Evolutionary conservation across 352 stramenopile species (phyloP).

Genomic region (Phytophthora brassicae): DNA sequence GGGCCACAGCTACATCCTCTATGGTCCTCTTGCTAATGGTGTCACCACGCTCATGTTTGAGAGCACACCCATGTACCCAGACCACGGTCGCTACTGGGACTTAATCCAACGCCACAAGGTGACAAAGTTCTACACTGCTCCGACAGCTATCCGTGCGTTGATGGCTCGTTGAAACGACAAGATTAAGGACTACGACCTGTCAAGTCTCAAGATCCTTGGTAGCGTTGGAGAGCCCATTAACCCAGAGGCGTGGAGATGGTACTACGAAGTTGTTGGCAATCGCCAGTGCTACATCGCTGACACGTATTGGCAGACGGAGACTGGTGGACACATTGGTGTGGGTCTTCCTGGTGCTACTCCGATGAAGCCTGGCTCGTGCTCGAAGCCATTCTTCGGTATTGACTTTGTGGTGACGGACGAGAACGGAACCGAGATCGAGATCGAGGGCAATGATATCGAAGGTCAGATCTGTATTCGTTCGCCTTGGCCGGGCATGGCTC

Average conservation of each 20-base stretch:
- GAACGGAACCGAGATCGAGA: constrained; percentile 86
- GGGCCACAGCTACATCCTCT: constrained; percentile 96
- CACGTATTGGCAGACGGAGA: constrained; percentile 99
- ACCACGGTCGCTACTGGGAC: constrained; percentile 95
- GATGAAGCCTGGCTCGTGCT: constrained; percentile 92
- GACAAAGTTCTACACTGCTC: constrained; percentile 93
- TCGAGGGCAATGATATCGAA: constrained; percentile 83
- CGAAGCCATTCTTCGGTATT: constrained; percentile 96
- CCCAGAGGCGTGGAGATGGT: constrained; percentile 96
- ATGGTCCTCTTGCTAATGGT: constrained; percentile 96
- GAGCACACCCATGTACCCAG: constrained; percentile 95
- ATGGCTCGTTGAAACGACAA: constrained; percentile 94
- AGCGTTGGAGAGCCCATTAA: constrained; percentile 99
- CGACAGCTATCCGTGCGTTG: constrained; percentile 95
- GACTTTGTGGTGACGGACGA: constrained; percentile 85
- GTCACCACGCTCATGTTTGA: constrained; percentile 98
- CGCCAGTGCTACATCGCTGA: constrained; percentile 92
- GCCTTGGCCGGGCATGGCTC: constrained; percentile 95
- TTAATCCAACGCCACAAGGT: constrained; percentile 96
- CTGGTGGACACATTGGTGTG: constrained; percentile 93
- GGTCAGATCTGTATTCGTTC: constrained; percentile 95
- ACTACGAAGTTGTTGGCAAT: constrained; percentile 91
- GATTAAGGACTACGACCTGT: constrained; percentile 66
- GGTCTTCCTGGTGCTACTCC: constrained; percentile 89
- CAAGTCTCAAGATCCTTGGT: constrained; percentile 92